Evolutionary conservation across 2,329 filamentous ascomycete species (phyloP).

Genomic region (Fusarium nurragi): DNA sequence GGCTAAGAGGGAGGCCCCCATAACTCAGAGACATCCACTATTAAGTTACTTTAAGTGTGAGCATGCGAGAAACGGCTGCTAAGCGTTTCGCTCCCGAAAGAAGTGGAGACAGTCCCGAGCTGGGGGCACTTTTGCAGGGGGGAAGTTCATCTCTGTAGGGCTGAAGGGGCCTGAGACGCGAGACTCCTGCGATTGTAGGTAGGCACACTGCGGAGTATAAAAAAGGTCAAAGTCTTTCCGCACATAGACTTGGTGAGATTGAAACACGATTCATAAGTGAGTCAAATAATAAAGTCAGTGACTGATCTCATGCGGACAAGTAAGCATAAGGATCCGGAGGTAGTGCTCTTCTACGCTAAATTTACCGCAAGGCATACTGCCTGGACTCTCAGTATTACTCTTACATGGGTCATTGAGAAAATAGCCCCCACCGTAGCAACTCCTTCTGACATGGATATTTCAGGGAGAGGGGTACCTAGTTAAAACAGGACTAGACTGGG

Average conservation of each 20-base stretch:
- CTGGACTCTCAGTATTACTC: background rate
- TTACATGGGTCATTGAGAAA: conserved; percentile 11
- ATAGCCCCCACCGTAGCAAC: conserved; percentile 19
- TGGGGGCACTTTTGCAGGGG: conserved; percentile 9
- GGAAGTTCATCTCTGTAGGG: conserved; percentile 14
- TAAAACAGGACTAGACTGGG: conserved; percentile 7
- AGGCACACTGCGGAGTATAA: background rate
- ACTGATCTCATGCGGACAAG: background rate
- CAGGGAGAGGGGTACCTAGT: background rate
- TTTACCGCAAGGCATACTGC: conserved; percentile 17
- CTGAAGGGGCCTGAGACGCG: background rate
- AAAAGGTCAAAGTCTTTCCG: background rate
- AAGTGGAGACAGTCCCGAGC: conserved; percentile 1
- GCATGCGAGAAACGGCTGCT: background rate
- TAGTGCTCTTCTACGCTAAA: background rate
- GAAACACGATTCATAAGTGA: background rate
- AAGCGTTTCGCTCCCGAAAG: background rate
- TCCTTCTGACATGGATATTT: background rate
- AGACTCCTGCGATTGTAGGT: background rate
- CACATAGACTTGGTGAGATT: background rate
- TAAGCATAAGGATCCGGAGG: conserved; percentile 1
- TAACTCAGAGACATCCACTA: background rate
- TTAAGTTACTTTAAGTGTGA: background rate
- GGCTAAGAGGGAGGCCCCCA: conserved; percentile 7
- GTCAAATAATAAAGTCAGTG: background rate